Evolutionary conservation across 2,329 filamentous ascomycete genomes (phyloP), one percentile per base, ranked within the genome.

Genomic region (Diplocarpon rosae): DNA sequence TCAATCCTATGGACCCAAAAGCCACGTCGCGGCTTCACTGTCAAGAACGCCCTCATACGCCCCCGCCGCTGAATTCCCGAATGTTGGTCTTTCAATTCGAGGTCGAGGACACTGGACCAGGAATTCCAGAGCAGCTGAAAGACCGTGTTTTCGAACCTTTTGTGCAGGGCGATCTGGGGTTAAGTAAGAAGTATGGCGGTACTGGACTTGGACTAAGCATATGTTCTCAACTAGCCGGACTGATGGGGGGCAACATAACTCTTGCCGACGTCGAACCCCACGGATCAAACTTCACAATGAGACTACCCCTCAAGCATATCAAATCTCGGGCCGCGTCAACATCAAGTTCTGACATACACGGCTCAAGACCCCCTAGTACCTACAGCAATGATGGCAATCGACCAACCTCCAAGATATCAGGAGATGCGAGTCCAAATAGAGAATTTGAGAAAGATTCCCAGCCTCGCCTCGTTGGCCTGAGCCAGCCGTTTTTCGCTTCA

Each of bases 61-160:
- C 76, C 1, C 71, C 83, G 10, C 80, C 81, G 2, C 55, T 69
- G 0, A 71, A 73, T 46, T 76, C 82, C 5, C 80, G 74, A 59
- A 73, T 75, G n/a, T 75, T 85, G 43, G 60, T 78, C 9, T 94
- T 94, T 55, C 84, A 93, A 58, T 94, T 95, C 49, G 84, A 93
- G 59, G 86, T 95, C 1, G 74, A 87, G 59, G 89, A 95, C 54
- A 90, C 81, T 0, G 89, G 89, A 0, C 88, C 87, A 0, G 89
- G 89, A 24, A 94, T 95, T 45, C 78, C 86, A 0, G 75, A 80
- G 6, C 68, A 82, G 51, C 76, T 93, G 62, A 86, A 88, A 55
- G 71, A 85, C 45, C 81, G 81, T 53, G 86, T 95, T 9, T 95
- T 95, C 60, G 89, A 95, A 62, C 89, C 89, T 0, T 95, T 95